Conservation (phyloP, 257 asterid genomes). For the Cinchona pubescens region DNA sequence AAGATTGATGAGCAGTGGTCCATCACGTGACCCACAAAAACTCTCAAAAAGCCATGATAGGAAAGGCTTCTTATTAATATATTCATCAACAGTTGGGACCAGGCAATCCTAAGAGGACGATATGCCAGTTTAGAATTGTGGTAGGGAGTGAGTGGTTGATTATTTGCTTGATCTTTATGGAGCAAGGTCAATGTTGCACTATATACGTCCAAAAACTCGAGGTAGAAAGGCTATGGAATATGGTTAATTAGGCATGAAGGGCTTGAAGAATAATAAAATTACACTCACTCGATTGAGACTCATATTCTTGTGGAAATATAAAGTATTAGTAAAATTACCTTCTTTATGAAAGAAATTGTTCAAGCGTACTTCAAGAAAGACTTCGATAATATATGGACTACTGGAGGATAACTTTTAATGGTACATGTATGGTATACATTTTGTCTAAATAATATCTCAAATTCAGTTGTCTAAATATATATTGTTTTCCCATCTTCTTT, state of each 20-base stretch:
- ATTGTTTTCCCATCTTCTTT: too few species aligned
- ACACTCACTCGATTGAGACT: background rate
- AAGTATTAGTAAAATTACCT: too few species aligned
- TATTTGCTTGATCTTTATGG: background rate
- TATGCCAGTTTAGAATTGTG: slow-evolving; percentile 10
- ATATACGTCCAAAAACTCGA: slow-evolving; percentile 6
- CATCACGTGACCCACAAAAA: background rate
- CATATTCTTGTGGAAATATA: too few species aligned
- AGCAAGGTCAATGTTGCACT: slow-evolving; percentile 18
- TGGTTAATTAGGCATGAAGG: background rate
- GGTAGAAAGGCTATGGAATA: background rate
- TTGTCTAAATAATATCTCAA: background rate
- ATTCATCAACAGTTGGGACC: slow-evolving; percentile 12
- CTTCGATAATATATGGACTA: background rate
- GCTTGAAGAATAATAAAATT: background rate
- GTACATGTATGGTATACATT: background rate
- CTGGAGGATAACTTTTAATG: background rate
- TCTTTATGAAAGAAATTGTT: too few species aligned
- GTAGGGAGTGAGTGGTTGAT: slow-evolving; percentile 12
- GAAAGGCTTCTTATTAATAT: slow-evolving; percentile 1
- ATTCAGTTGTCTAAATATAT: too few species aligned
- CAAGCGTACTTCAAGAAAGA: too few species aligned
- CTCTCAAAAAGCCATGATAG: slow-evolving; percentile 2
- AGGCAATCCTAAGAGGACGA: slow-evolving; percentile 26
- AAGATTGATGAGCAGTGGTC: slow-evolving; percentile 1